Evolutionary conservation across 441 rosid genomes (phyloP).

Genomic region (Melastoma candidum): DNA sequence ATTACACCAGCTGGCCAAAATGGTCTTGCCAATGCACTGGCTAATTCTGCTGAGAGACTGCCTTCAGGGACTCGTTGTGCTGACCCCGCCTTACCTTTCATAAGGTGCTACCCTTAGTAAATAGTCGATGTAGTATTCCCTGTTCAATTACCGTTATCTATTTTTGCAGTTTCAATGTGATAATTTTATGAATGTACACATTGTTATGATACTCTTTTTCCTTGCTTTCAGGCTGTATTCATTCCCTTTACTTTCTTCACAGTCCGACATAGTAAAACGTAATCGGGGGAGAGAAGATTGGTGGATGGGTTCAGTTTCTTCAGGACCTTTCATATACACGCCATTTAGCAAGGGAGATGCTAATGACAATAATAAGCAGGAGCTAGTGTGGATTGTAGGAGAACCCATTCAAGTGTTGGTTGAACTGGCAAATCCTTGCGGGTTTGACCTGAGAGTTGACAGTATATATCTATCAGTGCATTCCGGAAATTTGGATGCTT

Average conservation of each 20-base stretch:
- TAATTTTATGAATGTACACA: neutral
- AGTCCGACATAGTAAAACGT: constrained; percentile 74
- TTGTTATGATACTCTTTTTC: constrained; percentile 4
- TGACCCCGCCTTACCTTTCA: constrained; percentile 93
- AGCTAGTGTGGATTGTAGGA: constrained; percentile 84
- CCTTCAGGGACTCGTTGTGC: constrained; percentile 95
- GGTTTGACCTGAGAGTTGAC: constrained; percentile 82
- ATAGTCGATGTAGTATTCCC: too few species aligned
- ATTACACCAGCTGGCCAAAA: constrained; percentile 96
- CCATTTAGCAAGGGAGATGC: constrained; percentile 94
- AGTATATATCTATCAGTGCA: constrained; percentile 84
- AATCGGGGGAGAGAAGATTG: constrained; percentile 88
- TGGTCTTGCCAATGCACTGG: constrained; percentile 87
- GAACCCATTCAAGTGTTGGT: constrained; percentile 97
- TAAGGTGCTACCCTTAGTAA: constrained; percentile 42
- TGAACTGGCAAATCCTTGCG: constrained; percentile 97
- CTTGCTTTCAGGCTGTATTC: constrained; percentile 16
- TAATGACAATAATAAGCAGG: constrained; percentile 70
- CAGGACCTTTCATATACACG: constrained; percentile 98
- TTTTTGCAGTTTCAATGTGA: neutral
- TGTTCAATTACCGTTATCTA: too few species aligned
- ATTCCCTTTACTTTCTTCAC: constrained; percentile 78
- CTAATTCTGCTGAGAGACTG: constrained; percentile 81
- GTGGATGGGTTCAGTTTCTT: constrained; percentile 95
- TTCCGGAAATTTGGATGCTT: constrained; percentile 83